These are phyloP conservation scores for Panaeolus papilionaceus DNA, from an alignment of 768 basidiomycete species.

Conservation along the genomic window DNA sequence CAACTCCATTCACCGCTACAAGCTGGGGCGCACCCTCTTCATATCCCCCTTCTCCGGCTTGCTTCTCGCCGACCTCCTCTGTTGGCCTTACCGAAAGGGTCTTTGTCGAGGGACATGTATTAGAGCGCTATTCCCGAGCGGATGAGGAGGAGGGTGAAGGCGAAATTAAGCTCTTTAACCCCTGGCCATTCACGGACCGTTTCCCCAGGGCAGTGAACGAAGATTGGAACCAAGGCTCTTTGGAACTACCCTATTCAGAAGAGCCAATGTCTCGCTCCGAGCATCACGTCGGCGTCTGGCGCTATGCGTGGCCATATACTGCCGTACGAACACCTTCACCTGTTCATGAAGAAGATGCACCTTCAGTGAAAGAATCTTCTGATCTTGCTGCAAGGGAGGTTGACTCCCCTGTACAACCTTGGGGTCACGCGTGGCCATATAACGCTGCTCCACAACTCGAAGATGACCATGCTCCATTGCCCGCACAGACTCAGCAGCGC, in stretches of 20 bases:
- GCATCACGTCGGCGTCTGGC: constrained; percentile 25
- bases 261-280: not conserved
- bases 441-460: constrained; percentile 4
- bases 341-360: not conserved
- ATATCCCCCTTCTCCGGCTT: constrained; percentile 27
- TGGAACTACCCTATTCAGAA: not conserved
- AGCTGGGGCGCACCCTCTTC: constrained; percentile 54
- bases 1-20: constrained; percentile 56
- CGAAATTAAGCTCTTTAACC: constrained; percentile 1
- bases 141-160: constrained; percentile 16
- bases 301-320: constrained; percentile 41
- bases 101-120: not conserved
- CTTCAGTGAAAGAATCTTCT: not conserved
- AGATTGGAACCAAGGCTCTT: not conserved
- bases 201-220: not conserved
- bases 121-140: constrained; percentile 4
- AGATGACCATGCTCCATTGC: not conserved
- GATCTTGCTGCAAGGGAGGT: not conserved
- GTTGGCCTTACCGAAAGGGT: constrained; percentile 29
- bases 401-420: constrained; percentile 18
- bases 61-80: constrained; percentile 27
- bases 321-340: constrained; percentile 1
- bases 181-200: not conserved
- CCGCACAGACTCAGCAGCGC: not conserved
- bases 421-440: constrained; percentile 35